These are phyloP conservation scores for Boletus hoseneyae DNA, from an alignment of 1,284 basidiomycete genomes.

Conservation along the genomic window DNA sequence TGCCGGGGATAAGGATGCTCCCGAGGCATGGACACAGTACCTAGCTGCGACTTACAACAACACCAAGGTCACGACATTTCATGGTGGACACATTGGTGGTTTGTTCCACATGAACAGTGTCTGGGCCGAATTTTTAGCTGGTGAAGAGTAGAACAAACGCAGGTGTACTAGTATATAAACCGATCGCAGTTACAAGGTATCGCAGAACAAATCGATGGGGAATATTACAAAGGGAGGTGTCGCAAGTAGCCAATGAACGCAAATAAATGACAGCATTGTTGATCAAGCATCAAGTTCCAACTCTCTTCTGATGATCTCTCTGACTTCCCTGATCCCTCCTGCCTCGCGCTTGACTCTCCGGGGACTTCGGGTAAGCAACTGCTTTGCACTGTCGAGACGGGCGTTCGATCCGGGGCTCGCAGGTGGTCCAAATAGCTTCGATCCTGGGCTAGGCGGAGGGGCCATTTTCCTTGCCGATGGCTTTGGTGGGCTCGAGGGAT, in stretches of 20 bases:
- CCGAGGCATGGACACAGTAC: constrained; percentile 43
- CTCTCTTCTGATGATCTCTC: constrained; percentile 74
- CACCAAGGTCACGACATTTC: constrained; percentile 35
- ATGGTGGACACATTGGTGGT: constrained; percentile 46
- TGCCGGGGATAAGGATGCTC: constrained; percentile 37
- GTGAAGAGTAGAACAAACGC: constrained; percentile 14
- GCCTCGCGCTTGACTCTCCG: constrained; percentile 61
- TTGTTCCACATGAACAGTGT: constrained; percentile 44
- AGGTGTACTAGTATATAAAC: neutral
- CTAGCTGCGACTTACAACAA: constrained; percentile 43
- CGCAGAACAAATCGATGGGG: constrained; percentile 20
- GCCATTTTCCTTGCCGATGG: constrained; percentile 27
- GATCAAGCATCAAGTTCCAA: constrained; percentile 63
- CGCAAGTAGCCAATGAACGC: constrained; percentile 25
- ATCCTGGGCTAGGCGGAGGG: constrained; percentile 36
- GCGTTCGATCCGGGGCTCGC: constrained; percentile 36
- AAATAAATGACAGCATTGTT: constrained; percentile 31
- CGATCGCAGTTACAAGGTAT: constrained; percentile 8
- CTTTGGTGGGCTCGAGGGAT: constrained; percentile 34
- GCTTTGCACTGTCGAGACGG: constrained; percentile 52
- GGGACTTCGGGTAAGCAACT: constrained; percentile 65
- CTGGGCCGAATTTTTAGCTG: constrained; percentile 41
- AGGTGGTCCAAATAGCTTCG: constrained; percentile 29
- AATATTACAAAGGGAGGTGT: constrained; percentile 21
- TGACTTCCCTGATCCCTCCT: constrained; percentile 69